Evolutionary conservation across 345 rosid species (phyloP).

Genomic region (Punica granatum): DNA sequence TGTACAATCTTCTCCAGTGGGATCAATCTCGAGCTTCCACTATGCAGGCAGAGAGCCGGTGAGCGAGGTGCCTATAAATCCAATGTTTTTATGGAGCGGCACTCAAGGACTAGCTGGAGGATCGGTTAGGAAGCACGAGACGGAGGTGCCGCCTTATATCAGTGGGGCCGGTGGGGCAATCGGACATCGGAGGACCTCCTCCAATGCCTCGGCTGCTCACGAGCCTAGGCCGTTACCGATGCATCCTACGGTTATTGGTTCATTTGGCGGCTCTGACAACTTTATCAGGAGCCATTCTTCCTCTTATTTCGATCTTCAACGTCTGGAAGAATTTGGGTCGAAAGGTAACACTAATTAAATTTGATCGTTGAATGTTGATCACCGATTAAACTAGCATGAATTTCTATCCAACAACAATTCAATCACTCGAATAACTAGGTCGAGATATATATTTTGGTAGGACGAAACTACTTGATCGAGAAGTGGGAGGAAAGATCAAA

Average conservation of each 20-base stretch:
- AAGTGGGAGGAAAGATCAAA: not conserved
- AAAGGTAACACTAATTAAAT: not conserved
- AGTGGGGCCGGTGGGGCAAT: too few relatives aligned
- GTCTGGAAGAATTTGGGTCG: not conserved
- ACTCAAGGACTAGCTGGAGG: too few relatives aligned
- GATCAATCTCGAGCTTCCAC: conserved; percentile 1
- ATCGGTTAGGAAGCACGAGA: too few relatives aligned
- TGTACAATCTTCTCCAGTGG: not conserved
- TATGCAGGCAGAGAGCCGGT: not conserved
- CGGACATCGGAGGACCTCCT: too few relatives aligned
- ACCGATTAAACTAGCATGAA: too few relatives aligned
- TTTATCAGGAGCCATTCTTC: not conserved
- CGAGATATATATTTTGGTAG: not conserved
- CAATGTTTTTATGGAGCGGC: too few relatives aligned
- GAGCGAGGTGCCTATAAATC: not conserved
- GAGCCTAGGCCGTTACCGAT: too few relatives aligned
- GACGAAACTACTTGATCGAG: not conserved
- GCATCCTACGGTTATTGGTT: not conserved
- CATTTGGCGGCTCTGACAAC: not conserved
- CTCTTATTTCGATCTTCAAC: not conserved
- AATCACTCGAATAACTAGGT: not conserved
- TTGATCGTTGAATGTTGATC: too few relatives aligned
- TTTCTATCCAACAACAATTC: too few relatives aligned
- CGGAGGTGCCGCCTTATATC: not conserved
- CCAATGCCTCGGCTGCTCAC: too few relatives aligned